Conservation (phyloP, 2,329 filamentous ascomycete genomes). For the Colletotrichum camelliae region DNA sequence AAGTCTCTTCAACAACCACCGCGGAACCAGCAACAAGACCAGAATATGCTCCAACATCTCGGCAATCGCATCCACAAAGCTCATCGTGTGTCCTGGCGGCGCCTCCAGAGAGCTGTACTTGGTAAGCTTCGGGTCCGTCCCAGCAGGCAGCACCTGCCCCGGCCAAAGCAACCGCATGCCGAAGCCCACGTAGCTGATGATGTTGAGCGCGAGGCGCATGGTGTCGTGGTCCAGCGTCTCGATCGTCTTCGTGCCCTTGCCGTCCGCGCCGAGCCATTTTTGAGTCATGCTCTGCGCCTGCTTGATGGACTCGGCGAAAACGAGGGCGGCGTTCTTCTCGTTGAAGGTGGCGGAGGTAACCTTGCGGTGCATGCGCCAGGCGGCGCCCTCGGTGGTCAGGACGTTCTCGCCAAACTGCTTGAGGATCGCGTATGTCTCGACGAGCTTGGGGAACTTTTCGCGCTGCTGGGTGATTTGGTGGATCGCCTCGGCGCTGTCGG, state of each 20-base stretch:
- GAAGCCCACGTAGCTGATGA: slow-evolving; percentile 73
- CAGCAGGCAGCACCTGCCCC: slow-evolving; percentile 57
- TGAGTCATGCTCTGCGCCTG: slow-evolving; percentile 69
- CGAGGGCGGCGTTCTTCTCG: slow-evolving; percentile 73
- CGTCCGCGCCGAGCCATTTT: slow-evolving; percentile 57
- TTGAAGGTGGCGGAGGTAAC: slow-evolving; percentile 75
- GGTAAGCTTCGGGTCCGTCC: slow-evolving; percentile 47
- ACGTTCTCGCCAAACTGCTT: slow-evolving; percentile 71
- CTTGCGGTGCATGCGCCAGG: slow-evolving; percentile 78
- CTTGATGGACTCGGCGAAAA: slow-evolving; percentile 63
- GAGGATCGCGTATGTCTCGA: slow-evolving; percentile 62
- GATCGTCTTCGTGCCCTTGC: slow-evolving; percentile 47
- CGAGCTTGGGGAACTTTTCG: slow-evolving; percentile 75
- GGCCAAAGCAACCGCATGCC: slow-evolving; percentile 67
- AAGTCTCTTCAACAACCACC: slow-evolving; percentile 54
- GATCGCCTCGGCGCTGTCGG: slow-evolving; percentile 69
- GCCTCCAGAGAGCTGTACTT: slow-evolving; percentile 54
- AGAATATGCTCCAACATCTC: slow-evolving; percentile 68
- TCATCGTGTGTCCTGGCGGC: slow-evolving; percentile 63
- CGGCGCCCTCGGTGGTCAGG: slow-evolving; percentile 69
- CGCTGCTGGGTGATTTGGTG: slow-evolving; percentile 69
- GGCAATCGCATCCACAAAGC: slow-evolving; percentile 68
- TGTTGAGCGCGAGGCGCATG: slow-evolving; percentile 64
- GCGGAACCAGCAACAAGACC: slow-evolving; percentile 64
- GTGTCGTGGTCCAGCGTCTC: slow-evolving; percentile 65